Conservation (phyloP, 441 rosid species). For the Lepidium campestre region DNA sequence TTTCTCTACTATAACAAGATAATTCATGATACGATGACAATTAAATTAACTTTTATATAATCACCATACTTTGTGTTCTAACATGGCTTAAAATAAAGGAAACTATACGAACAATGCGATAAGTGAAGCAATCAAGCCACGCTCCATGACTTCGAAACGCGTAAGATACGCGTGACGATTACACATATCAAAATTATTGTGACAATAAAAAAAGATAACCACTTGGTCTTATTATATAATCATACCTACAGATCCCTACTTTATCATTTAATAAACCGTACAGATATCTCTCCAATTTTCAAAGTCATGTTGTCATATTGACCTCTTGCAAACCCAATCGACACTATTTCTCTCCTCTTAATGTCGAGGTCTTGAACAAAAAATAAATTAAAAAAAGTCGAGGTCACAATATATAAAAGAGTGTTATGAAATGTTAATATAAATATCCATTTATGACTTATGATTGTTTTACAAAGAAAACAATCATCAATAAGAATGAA, state of each 20-base stretch:
- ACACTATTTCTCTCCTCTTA: background rate
- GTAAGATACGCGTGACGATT: slow-evolving; percentile 20
- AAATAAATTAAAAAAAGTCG: no score
- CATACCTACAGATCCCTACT: background rate
- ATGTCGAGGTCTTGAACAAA: no score
- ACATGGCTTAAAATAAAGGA: background rate
- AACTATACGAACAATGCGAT: background rate
- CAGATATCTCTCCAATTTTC: slow-evolving; percentile 10
- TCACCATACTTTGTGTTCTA: background rate
- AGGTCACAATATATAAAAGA: no score
- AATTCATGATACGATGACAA: no score
- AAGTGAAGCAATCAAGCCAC: slow-evolving; percentile 17
- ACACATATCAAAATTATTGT: background rate
- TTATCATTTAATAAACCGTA: slow-evolving; percentile 7
- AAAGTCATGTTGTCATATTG: background rate
- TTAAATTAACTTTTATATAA: no score
- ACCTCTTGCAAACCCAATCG: background rate
- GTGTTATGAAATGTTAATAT: no score
- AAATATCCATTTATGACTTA: no score
- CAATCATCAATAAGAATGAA: no score
- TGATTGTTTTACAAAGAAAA: no score
- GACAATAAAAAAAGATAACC: slow-evolving; percentile 1
- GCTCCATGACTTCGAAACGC: slow-evolving; percentile 13
- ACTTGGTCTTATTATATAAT: slow-evolving; percentile 3
- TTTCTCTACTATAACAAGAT: no score